Conservation (phyloP, 345 rosid species). For the Eucalyptus polyanthemos region DNA sequence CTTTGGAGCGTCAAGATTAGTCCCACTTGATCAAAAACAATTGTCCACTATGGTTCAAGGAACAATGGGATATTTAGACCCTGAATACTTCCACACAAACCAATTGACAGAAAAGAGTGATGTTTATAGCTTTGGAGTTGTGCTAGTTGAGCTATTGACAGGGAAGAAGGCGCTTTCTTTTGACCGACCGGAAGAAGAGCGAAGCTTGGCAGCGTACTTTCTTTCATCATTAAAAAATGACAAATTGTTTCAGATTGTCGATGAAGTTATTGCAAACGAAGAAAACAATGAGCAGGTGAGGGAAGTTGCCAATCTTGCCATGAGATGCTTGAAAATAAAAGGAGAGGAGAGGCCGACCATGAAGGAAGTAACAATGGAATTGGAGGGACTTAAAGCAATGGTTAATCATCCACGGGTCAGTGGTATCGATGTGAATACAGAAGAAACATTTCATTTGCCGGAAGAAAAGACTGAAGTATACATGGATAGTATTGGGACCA, state of each 20-base stretch:
- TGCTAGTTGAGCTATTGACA: conserved; percentile 16
- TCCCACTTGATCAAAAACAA: conserved; percentile 16
- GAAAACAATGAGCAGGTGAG: no score
- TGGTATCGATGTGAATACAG: no score
- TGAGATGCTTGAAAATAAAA: no score
- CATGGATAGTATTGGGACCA: no score
- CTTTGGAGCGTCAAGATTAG: conserved; percentile 33
- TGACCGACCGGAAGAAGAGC: conserved; percentile 4
- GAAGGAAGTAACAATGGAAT: no score
- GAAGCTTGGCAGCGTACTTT: conserved; percentile 5
- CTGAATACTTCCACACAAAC: conserved; percentile 12
- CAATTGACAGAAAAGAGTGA: conserved; percentile 19
- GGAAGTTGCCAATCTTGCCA: no score
- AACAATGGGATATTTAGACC: conserved; percentile 32
- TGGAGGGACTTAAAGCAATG: no score
- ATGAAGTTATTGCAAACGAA: background rate
- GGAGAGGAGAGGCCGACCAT: no score
- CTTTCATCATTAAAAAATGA: conserved; percentile 5
- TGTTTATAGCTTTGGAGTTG: conserved; percentile 35
- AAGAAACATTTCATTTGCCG: no score
- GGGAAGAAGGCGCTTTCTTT: conserved; percentile 7
- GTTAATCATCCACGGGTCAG: no score
- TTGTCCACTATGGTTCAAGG: conserved; percentile 27
- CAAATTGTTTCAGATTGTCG: conserved; percentile 2
- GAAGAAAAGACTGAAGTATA: no score